phyloP scores from a whole-genome alignment of 2,329 filamentous ascomycete genomes.

The Phaeosphaeria sp. region DNA sequence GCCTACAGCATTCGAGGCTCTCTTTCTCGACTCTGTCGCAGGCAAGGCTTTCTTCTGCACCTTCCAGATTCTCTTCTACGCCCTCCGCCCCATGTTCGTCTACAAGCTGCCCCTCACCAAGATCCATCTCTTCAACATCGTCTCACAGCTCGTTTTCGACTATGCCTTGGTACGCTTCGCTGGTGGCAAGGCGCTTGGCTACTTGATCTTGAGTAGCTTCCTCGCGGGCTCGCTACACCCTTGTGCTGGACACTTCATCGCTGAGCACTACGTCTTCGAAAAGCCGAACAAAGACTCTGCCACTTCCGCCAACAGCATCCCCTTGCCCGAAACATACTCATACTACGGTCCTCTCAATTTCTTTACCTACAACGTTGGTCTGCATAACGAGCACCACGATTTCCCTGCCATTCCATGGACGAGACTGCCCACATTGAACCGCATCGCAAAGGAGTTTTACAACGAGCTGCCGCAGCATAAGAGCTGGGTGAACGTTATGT shows the following conservation, averaged over 20 bases:
- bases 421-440: conserved; percentile 75
- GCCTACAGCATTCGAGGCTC: conserved; percentile 86
- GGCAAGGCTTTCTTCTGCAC: conserved; percentile 99
- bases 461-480: conserved; percentile 82
- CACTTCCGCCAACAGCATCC: conserved; percentile 57
- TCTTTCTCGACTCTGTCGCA: conserved; percentile 91
- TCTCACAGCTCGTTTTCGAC: conserved; percentile 80
- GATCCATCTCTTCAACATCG: conserved; percentile 83
- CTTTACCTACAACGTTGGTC: conserved; percentile 93
- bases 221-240: conserved; percentile 93
- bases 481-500: conserved; percentile 92
- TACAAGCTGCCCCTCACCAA: conserved; percentile 87
- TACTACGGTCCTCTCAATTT: conserved; percentile 95
- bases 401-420: conserved; percentile 98
- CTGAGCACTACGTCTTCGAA: conserved; percentile 75
- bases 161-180: conserved; percentile 66
- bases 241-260: conserved; percentile 96
- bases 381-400: conserved; percentile 99
- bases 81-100: conserved; percentile 91
- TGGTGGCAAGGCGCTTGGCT: conserved; percentile 72
- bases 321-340: conserved; percentile 89
- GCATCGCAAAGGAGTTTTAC: conserved; percentile 91
- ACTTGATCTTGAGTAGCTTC: conserved; percentile 89
- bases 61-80: conserved; percentile 99
- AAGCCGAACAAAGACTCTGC: conserved; percentile 60